Evolutionary conservation across 176 grass and related monocot genomes (phyloP), one percentile per base, ranked within the genome.

Genomic region (Carex parvula): DNA sequence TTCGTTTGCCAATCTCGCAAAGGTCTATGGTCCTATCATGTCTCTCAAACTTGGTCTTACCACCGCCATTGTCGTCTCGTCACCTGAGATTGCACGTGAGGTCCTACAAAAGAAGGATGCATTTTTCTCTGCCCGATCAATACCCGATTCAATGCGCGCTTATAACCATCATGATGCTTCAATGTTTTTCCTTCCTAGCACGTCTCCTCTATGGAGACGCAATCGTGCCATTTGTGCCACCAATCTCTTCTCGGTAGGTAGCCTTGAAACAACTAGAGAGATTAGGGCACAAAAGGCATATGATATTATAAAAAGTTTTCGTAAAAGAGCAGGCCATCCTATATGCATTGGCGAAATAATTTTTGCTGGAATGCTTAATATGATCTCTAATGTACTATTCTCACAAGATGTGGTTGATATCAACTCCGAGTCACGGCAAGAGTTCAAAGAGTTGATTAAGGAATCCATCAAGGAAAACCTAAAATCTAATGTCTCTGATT

Each of bases 1-100:
- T 65, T 66, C 54, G 14, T 84, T 94, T 8, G 79, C 87, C 10
- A 9, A 48, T 37, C 84, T 90, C 1, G 83, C 88, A 0, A 48
- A 54, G 18, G 2, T 18, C 8, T 64, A 87, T 74, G 76, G 89
- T 52, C 88, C 91, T 8, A 35, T 93, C 7, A 88, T 93, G 81
- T 75, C 79, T 37, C 65, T 88, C 44, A 69, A n/a, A 53, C 48
- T 91, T 0, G 87, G 89, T 0, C 87, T 84, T 14, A 74, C 39
- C 57, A 87, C 61, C 3, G 44, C 85, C 21, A 66, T 94, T 5
- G 48, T 94, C 30, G 4, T 94, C 78, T 94, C 92, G 29, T 87
- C 85, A 15, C 33, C 26, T 18, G 82, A 63, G 13, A 79, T 84
- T 8, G 87, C 85, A 1, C 0, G 64, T 22, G 87, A 91, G 61